phyloP scores from a whole-genome alignment of 176 grass and related monocot species.

The Avena atlantica region DNA sequence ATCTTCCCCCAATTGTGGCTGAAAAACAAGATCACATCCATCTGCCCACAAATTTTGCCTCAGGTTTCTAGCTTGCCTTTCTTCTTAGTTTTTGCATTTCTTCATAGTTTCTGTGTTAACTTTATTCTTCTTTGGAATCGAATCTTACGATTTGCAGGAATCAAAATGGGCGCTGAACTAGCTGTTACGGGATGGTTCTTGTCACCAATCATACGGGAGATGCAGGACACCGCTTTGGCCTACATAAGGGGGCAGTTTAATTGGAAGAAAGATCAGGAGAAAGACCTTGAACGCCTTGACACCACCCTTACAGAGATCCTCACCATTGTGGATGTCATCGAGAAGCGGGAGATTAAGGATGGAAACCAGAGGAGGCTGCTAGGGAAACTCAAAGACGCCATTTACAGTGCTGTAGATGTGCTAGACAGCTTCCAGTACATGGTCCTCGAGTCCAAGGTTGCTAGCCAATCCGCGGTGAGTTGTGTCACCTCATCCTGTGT shows the following conservation, averaged over 20 bases:
- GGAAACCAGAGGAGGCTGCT: conserved; percentile 53
- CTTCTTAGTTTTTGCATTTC: not conserved
- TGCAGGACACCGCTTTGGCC: conserved; percentile 51
- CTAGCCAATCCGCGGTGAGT: conserved; percentile 33
- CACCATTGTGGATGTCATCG: conserved; percentile 45
- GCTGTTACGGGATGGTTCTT: conserved; percentile 60
- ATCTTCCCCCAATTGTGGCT: not conserved
- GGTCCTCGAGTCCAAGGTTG: conserved; percentile 48
- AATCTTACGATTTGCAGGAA: conserved; percentile 23
- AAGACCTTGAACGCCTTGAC: conserved; percentile 56
- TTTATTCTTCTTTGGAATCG: conserved; percentile 24
- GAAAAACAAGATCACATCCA: not conserved
- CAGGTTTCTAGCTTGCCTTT: conserved; percentile 11
- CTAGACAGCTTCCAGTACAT: conserved; percentile 66
- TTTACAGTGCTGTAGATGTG: conserved; percentile 65
- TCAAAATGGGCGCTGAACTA: conserved; percentile 45
- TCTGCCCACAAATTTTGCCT: not conserved
- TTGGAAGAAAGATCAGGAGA: conserved; percentile 56
- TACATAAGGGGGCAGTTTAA: conserved; percentile 53
- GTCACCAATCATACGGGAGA: conserved; percentile 63
- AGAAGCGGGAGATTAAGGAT: conserved; percentile 56
- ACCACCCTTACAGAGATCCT: conserved; percentile 58
- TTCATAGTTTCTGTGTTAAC: not conserved
- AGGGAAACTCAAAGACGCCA: conserved; percentile 59
- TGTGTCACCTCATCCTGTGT: conserved; percentile 22